Base-by-base conservation (phyloP, 345 rosid species). In the Populus davidiana region DNA sequence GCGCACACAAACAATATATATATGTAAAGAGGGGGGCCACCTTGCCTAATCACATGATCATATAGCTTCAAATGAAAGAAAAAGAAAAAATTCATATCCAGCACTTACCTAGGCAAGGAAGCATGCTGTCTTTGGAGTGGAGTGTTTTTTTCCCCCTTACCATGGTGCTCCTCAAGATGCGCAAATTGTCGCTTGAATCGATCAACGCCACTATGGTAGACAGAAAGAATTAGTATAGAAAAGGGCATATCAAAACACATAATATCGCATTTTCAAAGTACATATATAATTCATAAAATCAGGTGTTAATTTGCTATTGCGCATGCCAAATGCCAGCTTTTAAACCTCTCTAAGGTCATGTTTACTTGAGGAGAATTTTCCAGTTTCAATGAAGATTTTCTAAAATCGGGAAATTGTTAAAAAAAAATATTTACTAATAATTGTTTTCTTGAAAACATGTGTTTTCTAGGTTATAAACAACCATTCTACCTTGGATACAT, bases 131-230 rank as follows among this genome's bases (percentile, higher is more conserved):
- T 87, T 75, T 86, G 97, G 71, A 96, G 93, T 23, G 97, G 98
- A 61, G 92, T 75, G 80, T 87, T 75, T 83, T 84, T 88, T 87
- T 91, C 97, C 33, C 98, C 98, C 84, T 88, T 96, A 72, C 96
- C 90, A 70, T 84, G 80, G 81, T 88, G 86, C 85, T 96, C 99
- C 85, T 93, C 99, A 71, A 96, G 92, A 83, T 96, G 97, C 11
- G 99, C 99, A 87, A 96, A 96, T 81, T 96, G 99, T 79, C 97
- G 83, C 90, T 93, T 96, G 85, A 96, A 96, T 71, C 98, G 96
- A 87, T 96, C 99, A 64, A 93, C 99, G 56, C 99, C 99, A 82
- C 99, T 96, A 79, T 17, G 80, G 44, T 74, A 80, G 62, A 83
- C 52, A 75, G 62, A 50, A 59, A 63, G 73, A 71, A 66, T 61